Base-by-base conservation (phyloP, 75 land plant species). In the Selaginella tamariscina region DNA sequence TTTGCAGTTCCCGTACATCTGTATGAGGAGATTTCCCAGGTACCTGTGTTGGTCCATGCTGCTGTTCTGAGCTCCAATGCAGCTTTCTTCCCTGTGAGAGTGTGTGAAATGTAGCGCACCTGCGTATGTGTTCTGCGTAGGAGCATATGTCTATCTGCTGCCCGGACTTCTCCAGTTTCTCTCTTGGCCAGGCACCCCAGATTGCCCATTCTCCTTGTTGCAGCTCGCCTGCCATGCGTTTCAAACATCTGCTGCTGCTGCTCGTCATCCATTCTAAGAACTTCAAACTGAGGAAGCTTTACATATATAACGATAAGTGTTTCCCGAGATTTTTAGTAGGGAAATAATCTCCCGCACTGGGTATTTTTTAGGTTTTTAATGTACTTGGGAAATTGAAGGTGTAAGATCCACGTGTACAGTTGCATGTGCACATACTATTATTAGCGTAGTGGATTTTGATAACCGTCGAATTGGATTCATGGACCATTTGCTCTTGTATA, bases 1-100 rank as follows among this genome's bases (percentile, higher is more conserved):
- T 2, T n/a, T 2, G 26, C 62, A 59, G 8, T 59, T 59, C 8
- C 62, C 62, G 23, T 8, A 59, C 62, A 59, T 59, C 62, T 59
- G 62, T 2, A 59, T 26, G 8, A 59, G 62, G 23, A 59, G 62
- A 59, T 59, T 59, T 9, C 62, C 62, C 26, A 59, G 62, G 26
- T 23, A 59, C 26, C 23, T 5, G 26, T 59, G 62, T 21, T 26
- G 27, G 8, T 59, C 26, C 62, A 59, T 23, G 62, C 62, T 15
- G 49, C 11, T 15, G 49, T 5, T 39, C 15, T 15, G 49, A 39
- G 15, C 15, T 15, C 49, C 49, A 39, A 15, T 39, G 15, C 11
- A 39, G 49, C 11, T 15, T 5, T 15, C 49, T 5, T 5, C 49
- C 49, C 49, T 39, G 49, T 15, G 49, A 15, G 49, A 39, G 49